These are phyloP conservation scores for Blepharisma japonicum DNA, from an alignment of 73 alveolate genomes.

Conservation along the genomic window DNA sequence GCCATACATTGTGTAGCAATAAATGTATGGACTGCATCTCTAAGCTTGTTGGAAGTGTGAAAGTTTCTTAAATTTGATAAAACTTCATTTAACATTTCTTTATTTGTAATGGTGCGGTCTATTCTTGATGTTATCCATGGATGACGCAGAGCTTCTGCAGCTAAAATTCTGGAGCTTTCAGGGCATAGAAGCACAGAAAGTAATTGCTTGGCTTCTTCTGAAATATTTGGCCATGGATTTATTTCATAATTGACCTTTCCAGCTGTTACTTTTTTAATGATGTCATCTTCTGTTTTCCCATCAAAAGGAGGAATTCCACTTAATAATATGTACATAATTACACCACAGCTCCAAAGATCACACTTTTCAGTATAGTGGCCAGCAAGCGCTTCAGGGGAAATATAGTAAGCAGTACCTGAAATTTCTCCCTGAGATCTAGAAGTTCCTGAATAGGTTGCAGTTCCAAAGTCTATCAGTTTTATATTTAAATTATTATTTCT, in stretches of 20 bases:
- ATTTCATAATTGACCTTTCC: conserved; percentile 33
- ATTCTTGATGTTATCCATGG: conserved; percentile 9
- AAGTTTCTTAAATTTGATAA: conserved; percentile 36
- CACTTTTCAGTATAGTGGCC: conserved; percentile 37
- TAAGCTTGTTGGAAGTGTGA: conserved; percentile 37
- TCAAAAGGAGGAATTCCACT: conserved; percentile 38
- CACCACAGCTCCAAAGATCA: conserved; percentile 39
- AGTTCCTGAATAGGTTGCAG: conserved; percentile 40
- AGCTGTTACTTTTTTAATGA: conserved; percentile 33
- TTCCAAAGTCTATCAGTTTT: conserved; percentile 64
- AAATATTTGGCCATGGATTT: conserved; percentile 35
- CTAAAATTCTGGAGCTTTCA: conserved; percentile 30
- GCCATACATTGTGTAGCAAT: conserved; percentile 40
- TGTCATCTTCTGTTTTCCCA: conserved; percentile 36
- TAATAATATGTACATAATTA: conserved; percentile 26
- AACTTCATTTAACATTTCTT: not conserved
- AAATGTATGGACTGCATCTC: conserved; percentile 48
- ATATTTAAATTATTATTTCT: not conserved
- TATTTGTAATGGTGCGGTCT: not conserved
- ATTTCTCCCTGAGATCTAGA: conserved; percentile 37
- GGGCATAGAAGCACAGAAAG: conserved; percentile 51
- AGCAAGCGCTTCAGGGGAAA: conserved; percentile 35
- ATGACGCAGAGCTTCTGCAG: conserved; percentile 3
- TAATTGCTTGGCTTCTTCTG: conserved; percentile 61
- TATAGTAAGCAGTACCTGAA: conserved; percentile 43